A percentile compares a stretch with the other conserved stretches of the same genome.
Evolutionary conservation across 192 early-diverging fungal species (phyloP).

Genomic region (Funneliformis mosseae): DNA sequence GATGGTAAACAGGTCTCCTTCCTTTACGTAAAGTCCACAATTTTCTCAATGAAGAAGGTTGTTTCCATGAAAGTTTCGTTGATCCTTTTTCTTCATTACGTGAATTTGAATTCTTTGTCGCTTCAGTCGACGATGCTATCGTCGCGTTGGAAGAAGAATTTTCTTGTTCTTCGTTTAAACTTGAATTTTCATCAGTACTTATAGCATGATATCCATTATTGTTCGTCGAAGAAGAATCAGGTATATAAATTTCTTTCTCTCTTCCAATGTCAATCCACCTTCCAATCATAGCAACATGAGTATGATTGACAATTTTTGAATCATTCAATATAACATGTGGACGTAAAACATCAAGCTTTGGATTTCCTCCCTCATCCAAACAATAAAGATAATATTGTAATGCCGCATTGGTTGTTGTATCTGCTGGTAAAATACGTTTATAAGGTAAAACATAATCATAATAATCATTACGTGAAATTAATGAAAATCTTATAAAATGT

Average conservation of each 20-base stretch:
- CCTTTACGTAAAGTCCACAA: constrained; percentile 7
- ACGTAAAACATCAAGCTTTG: background rate
- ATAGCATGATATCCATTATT: background rate
- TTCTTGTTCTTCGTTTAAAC: background rate
- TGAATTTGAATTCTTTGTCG: constrained; percentile 6
- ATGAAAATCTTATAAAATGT: constrained; percentile 4
- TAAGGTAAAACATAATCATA: constrained; percentile 17
- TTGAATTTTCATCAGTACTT: background rate
- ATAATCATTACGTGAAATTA: constrained; percentile 26
- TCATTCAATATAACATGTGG: constrained; percentile 13
- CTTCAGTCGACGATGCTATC: background rate
- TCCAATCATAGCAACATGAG: constrained; percentile 6
- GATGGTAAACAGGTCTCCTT: background rate
- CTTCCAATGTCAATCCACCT: constrained; percentile 24
- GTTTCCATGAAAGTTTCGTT: background rate
- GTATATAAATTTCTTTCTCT: background rate
- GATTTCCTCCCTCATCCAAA: constrained; percentile 13
- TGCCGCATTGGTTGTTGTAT: background rate
- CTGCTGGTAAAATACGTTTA: background rate
- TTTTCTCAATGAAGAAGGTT: background rate
- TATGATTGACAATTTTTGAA: constrained; percentile 25
- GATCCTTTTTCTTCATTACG: background rate
- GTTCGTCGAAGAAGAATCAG: background rate
- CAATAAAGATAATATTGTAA: constrained; percentile 6
- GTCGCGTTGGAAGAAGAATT: background rate